phyloP scores from a whole-genome alignment of 768 basidiomycete genomes.

The Mycena venus region DNA sequence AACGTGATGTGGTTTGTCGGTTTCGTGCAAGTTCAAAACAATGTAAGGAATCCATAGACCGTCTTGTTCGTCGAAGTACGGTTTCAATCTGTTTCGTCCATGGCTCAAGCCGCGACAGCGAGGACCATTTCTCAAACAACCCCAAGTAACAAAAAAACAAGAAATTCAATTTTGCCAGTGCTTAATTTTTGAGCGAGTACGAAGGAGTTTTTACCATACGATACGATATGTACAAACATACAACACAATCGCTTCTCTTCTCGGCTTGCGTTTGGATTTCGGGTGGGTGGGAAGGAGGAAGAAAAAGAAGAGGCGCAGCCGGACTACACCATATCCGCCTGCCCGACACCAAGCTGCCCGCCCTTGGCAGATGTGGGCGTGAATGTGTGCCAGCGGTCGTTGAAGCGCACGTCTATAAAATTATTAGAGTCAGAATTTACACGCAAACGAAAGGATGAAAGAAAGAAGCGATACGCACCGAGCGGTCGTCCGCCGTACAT shows the following conservation, averaged over 20 bases:
- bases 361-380: slow-evolving; percentile 91
- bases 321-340: slow-evolving; percentile 60
- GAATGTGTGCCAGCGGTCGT: slow-evolving; percentile 96
- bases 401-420: slow-evolving; percentile 87
- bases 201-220: background rate
- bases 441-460: background rate
- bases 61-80: too few species aligned
- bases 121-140: too few species aligned
- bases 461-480: slow-evolving; percentile 65
- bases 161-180: too few species aligned
- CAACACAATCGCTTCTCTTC: background rate
- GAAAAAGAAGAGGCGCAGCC: background rate
- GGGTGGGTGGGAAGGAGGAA: background rate
- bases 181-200: too few species aligned
- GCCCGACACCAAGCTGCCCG: slow-evolving; percentile 78
- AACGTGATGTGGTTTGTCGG: too few species aligned
- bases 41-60: too few species aligned
- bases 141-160: too few species aligned
- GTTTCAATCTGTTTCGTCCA: too few species aligned
- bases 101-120: too few species aligned
- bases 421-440: slow-evolving; percentile 10
- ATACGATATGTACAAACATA: background rate
- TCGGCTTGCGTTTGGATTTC: background rate
- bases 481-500: slow-evolving; percentile 94
- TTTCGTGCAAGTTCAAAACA: too few species aligned